Base-by-base conservation (phyloP, 306 rosid genomes). In the Purshia tridentata region DNA sequence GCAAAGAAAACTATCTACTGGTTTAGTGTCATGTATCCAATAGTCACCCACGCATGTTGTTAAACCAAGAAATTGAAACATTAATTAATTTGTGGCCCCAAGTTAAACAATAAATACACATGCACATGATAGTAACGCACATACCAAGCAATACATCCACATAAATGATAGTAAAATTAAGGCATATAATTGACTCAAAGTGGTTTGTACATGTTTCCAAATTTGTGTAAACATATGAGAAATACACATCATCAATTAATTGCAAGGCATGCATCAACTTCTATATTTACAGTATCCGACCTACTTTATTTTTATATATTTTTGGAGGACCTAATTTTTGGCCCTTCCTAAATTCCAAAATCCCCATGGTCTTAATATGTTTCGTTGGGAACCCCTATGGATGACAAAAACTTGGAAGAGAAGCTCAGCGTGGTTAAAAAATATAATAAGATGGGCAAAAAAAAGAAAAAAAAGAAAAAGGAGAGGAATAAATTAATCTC, bases 201-300 rank as follows among this genome's bases (percentile, higher is more conserved):
- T 52, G 37, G 61, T n/a, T 52, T 69, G 42, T 14, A 29, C 35
- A 2, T 37, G 10, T 12, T 52, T 53, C 63, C 64, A 53, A 53
- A 53, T 19, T 19, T 58, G 50, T 69, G 63, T 46, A 69, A 20
- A 69, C 7, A 55, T 1, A 58, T 0, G 64, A 58, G 64, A 58
- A 29, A 58, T 14, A 15, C 47, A 8, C 7, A 70, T 54, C 41
- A 54, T 18, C 19, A 12, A 39, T 35, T 4, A 50, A 19, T 42
- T 18, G 48, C 63, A 69, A 40, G 63, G 41, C 74, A 44, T 57
- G 13, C 63, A 69, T 11, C 6, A 40, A 41, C 63, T n/a, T 20
- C 51, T 69, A 9, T 69, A 18, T n/a, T 18, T 45, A 48, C 54
- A 50, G 35, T 3, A 52, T 18, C 23, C 2, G 60, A 39, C 62